Conservation (phyloP, 495 filamentous ascomycete species). For the Filosporella fistucella region DNA sequence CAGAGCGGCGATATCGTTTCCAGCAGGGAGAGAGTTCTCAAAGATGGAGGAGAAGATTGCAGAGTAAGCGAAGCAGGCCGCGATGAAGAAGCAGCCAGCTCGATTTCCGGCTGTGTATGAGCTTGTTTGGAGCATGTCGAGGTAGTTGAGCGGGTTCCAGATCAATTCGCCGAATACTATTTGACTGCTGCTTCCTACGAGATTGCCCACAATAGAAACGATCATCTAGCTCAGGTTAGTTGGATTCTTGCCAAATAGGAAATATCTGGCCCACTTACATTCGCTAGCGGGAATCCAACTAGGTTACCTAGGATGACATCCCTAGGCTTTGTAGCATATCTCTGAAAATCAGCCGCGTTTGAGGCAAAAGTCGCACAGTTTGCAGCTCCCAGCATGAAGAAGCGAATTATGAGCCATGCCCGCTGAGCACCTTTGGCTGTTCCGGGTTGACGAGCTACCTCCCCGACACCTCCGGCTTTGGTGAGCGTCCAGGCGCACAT, state of each 20-base stretch:
- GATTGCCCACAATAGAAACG: conserved; percentile 31
- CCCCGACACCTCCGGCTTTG: conserved; percentile 22
- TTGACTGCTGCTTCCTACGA: conserved; percentile 33
- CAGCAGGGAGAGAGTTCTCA: conserved; percentile 26
- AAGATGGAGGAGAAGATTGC: conserved; percentile 28
- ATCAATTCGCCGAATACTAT: conserved; percentile 30
- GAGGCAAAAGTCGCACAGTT: conserved; percentile 34
- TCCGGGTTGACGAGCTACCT: conserved; percentile 24
- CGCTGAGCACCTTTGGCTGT: conserved; percentile 27
- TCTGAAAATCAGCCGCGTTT: conserved; percentile 34
- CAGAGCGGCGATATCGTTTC: conserved; percentile 41
- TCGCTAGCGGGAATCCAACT: conserved; percentile 31
- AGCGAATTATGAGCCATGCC: conserved; percentile 30
- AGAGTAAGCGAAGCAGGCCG: conserved; percentile 30
- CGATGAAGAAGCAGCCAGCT: conserved; percentile 41
- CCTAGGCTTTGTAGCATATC: conserved; percentile 31
- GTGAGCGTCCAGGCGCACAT: conserved; percentile 33
- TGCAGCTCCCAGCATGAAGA: conserved; percentile 32
- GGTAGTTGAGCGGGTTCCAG: conserved; percentile 36
- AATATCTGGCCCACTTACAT: conserved; percentile 5
- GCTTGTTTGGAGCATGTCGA: conserved; percentile 28
- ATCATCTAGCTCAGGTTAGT: conserved; percentile 9
- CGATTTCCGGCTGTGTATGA: conserved; percentile 27
- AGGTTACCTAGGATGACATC: conserved; percentile 32
- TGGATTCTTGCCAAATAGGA: background rate